Evolutionary conservation across 345 rosid species (phyloP).

Genomic region (Populus simonii): DNA sequence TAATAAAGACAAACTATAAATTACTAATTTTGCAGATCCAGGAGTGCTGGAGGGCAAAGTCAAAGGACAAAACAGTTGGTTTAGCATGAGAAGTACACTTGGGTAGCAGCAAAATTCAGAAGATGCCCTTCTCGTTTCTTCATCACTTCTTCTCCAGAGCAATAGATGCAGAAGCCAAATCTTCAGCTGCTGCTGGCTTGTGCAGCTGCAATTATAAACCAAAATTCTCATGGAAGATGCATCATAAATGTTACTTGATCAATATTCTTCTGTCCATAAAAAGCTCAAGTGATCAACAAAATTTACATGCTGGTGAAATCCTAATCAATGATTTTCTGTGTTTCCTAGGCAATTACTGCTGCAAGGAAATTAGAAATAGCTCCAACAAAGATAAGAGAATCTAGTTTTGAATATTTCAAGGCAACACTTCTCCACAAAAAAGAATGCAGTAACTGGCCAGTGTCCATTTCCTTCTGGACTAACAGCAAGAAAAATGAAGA

Average conservation of each 20-base stretch:
- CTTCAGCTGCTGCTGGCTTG: constrained; percentile 63
- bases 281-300: not conserved
- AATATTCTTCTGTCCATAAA: not conserved
- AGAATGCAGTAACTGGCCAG: no score
- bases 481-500: no score
- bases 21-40: no score
- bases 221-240: constrained; percentile 4
- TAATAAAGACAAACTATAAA: no score
- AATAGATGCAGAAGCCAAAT: constrained; percentile 43
- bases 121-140: not conserved
- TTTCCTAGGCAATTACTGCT: not conserved
- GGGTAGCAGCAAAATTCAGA: not conserved
- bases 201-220: constrained; percentile 51
- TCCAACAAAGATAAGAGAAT: no score
- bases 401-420: no score
- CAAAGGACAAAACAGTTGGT: no score
- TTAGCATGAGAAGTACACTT: not conserved
- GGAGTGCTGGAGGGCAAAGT: no score
- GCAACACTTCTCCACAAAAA: no score
- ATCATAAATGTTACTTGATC: no score
- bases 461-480: no score
- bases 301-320: not conserved
- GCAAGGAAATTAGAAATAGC: no score
- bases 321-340: not conserved
- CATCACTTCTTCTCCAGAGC: constrained; percentile 17